Evolutionary conservation across 768 basidiomycete species (phyloP), one percentile per base, ranked within the genome.

Genomic region (Suillus occidentalis): DNA sequence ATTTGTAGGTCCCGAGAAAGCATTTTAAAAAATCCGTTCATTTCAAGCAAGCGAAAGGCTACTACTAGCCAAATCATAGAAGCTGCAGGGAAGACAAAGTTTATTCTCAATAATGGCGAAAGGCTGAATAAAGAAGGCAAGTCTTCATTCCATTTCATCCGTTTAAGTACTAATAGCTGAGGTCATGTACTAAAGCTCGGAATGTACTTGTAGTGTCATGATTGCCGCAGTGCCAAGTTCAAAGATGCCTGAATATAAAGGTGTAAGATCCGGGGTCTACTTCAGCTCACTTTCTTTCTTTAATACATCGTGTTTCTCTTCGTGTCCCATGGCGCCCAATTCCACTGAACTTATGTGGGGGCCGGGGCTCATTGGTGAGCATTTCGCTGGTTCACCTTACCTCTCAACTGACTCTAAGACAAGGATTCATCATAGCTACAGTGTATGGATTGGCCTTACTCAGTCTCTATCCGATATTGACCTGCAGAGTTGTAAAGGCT

Each of bases 291-390:
- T n/a, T 28, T 2, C 53, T 36, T 53, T 53, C 9, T 53, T 31
- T 34, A 55, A 34, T 20, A 31, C 12, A 13, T 49, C 3, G 22
- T 20, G 10, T 34, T 28, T 31, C 16, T 9, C 18, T 20, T 53
- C 52, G 28, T n/a, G 31, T 36, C 34, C 36, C 40, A 73, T 72
- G 70, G 50, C n/a, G n/a, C 4, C 59, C 28, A 1, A 12, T 16
- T 6, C 63, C 6, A 45, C 28, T 50, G 39, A 45, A 7, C 25
- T 37, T 18, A 36, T 34, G 12, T 71, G 66, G 67, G 66, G 61
- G 8, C 68, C 70, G 25, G 68, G 68, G 12, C 31, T 70, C 28
- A 65, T 71, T 53, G 72, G 72, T 68, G 58, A 39, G 72, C 37
- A 25, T 40, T 28, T 14, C 2, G 28, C 22, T 36, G n/a, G 3